A percentile compares a stretch with the other conserved stretches of the same genome.
Conservation (phyloP, 257 asterid species). For the Cruciata laevipes region DNA sequence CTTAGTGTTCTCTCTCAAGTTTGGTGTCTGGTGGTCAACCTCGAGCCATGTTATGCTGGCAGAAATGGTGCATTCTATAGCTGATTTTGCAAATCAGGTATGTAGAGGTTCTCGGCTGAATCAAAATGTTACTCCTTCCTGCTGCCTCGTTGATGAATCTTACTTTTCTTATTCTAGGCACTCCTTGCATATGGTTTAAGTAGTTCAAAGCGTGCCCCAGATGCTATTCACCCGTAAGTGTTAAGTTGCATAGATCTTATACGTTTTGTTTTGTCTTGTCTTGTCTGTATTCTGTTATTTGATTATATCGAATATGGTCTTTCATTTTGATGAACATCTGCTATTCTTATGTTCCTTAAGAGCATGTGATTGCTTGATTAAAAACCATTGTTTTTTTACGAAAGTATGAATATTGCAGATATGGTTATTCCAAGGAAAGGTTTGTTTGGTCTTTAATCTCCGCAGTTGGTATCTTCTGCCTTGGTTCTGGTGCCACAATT, state of each 20-base stretch:
- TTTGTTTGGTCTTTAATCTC: constrained; percentile 98
- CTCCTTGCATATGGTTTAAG: constrained; percentile 97
- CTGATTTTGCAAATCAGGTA: constrained; percentile 97
- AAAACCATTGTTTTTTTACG: constrained; percentile 11
- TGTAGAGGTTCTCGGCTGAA: neutral
- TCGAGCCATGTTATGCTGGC: constrained; percentile 97
- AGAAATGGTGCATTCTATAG: constrained; percentile 84
- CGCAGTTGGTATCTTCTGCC: constrained; percentile 97
- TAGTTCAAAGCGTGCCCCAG: constrained; percentile 96
- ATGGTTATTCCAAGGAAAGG: constrained; percentile 95
- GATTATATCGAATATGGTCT: neutral
- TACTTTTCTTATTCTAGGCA: constrained; percentile 38
- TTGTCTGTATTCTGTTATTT: neutral
- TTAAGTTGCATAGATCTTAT: constrained; percentile 10
- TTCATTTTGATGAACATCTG: neutral
- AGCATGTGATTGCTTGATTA: neutral
- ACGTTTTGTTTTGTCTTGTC: neutral
- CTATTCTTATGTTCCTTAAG: neutral
- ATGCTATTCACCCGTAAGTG: constrained; percentile 94
- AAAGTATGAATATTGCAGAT: constrained; percentile 36
- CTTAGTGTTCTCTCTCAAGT: constrained; percentile 88
- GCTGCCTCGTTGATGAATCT: constrained; percentile 6
- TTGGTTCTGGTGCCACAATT: constrained; percentile 96
- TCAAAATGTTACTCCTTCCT: neutral
- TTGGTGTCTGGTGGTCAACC: constrained; percentile 88